Conservation (phyloP, 768 basidiomycete species). For the Tricholoma furcatifolium region DNA sequence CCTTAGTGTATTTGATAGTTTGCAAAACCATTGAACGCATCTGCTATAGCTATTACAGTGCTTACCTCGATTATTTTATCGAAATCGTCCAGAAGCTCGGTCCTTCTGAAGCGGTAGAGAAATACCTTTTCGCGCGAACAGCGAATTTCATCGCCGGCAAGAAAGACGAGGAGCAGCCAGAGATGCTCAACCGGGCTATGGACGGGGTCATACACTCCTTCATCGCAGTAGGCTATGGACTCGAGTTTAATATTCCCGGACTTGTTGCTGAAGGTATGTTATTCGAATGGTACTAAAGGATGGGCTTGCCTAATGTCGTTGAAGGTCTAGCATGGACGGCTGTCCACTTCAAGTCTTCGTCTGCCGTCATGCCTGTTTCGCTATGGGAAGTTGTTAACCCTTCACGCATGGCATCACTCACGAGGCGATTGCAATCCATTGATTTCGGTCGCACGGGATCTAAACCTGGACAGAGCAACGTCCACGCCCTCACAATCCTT, state of each 20-base stretch:
- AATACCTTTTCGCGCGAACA: conserved; percentile 50
- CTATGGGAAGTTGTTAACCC: conserved; percentile 18
- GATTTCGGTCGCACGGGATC: neutral
- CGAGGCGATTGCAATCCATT: conserved; percentile 1
- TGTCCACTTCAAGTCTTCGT: conserved; percentile 39
- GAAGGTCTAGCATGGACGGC: conserved; percentile 58
- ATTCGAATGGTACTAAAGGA: neutral
- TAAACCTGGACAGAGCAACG: conserved; percentile 6
- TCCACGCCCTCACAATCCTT: conserved; percentile 52
- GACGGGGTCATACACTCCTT: conserved; percentile 61
- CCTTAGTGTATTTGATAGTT: neutral
- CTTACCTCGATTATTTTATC: conserved; percentile 51
- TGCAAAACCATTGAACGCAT: neutral
- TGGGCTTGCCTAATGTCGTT: neutral
- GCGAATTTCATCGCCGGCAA: conserved; percentile 37
- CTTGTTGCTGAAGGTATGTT: conserved; percentile 58
- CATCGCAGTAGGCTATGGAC: conserved; percentile 62
- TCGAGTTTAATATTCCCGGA: conserved; percentile 60
- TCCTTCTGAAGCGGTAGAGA: conserved; percentile 40
- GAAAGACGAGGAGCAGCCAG: conserved; percentile 32
- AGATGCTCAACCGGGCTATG: conserved; percentile 49
- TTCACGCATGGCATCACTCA: neutral
- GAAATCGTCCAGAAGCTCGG: conserved; percentile 39
- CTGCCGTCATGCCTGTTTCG: conserved; percentile 28
- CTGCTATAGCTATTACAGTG: conserved; percentile 46